Percentiles rank a stretch among this genome's conserved stretches.
phyloP scores from a whole-genome alignment of 306 rosid genomes.

The Spatholobus suberectus region DNA sequence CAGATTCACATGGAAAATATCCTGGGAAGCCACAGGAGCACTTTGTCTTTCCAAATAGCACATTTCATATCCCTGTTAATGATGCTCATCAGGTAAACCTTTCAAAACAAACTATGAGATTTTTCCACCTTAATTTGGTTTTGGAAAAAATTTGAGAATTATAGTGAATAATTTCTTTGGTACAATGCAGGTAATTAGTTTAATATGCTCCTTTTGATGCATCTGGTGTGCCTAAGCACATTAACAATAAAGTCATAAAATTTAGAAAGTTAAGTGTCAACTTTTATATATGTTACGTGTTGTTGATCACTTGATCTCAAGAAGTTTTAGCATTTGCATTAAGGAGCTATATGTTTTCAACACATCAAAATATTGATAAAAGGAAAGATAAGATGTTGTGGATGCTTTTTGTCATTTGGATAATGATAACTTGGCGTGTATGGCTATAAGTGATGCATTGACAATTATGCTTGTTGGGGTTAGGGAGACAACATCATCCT shows the following conservation, averaged over 20 bases:
- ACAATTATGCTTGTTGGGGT: slow-evolving; percentile 14
- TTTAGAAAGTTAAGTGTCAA: not conserved
- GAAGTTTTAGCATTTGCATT: not conserved
- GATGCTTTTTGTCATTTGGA: not conserved
- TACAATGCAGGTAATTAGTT: slow-evolving; percentile 2
- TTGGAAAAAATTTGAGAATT: slow-evolving; percentile 13
- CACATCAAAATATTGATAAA: slow-evolving; percentile 12
- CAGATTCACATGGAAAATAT: slow-evolving; percentile 57
- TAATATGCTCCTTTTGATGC: slow-evolving; percentile 34
- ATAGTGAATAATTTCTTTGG: not conserved
- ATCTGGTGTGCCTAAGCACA: not conserved
- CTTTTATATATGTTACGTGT: not conserved
- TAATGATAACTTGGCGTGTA: slow-evolving; percentile 13
- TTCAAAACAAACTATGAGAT: not conserved
- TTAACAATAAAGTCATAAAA: not conserved
- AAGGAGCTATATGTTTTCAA: not conserved
- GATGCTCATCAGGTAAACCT: slow-evolving; percentile 88
- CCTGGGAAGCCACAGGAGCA: slow-evolving; percentile 83
- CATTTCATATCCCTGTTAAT: slow-evolving; percentile 75
- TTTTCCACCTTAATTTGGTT: slow-evolving; percentile 34
- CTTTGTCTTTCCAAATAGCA: slow-evolving; percentile 69
- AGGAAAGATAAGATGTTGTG: not conserved
- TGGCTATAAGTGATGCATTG: not conserved
- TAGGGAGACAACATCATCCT: not conserved
- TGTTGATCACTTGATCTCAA: slow-evolving; percentile 1